Evolutionary conservation across 805 yeast species (phyloP).

Genomic region (Metschnikowia lachancei): DNA sequence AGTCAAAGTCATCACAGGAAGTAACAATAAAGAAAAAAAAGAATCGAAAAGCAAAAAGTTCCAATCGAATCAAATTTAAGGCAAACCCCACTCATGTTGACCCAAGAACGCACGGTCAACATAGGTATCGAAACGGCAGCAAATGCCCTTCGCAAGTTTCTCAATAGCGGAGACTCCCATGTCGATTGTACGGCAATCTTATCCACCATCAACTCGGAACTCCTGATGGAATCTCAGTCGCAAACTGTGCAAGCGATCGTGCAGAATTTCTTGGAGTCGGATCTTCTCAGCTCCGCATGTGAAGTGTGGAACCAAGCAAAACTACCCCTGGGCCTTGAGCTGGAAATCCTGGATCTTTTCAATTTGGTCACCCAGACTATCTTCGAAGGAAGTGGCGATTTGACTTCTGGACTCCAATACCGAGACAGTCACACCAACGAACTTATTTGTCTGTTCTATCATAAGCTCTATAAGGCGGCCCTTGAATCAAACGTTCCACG

Average conservation of each 20-base stretch:
- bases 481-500: not conserved
- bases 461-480: slow-evolving; percentile 9
- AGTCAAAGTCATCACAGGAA: too few species aligned
- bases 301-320: slow-evolving; percentile 11
- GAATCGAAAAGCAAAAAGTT: too few species aligned
- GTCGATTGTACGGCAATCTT: slow-evolving; percentile 13
- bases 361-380: slow-evolving; percentile 13
- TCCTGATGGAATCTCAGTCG: slow-evolving; percentile 8
- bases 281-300: slow-evolving; percentile 14
- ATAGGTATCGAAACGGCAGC: slow-evolving; percentile 17
- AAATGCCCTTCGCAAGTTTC: slow-evolving; percentile 13
- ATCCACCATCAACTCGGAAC: slow-evolving; percentile 15
- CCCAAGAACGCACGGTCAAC: slow-evolving; percentile 13
- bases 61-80: too few species aligned
- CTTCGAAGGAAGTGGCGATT: slow-evolving; percentile 10
- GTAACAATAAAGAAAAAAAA: too few species aligned
- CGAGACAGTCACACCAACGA: slow-evolving; percentile 10
- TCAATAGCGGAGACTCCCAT: slow-evolving; percentile 14
- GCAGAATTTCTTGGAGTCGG: slow-evolving; percentile 13
- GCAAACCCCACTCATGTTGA: slow-evolving; percentile 6
- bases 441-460: slow-evolving; percentile 12
- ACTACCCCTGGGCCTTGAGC: slow-evolving; percentile 4
- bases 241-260: slow-evolving; percentile 12
- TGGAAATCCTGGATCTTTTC: slow-evolving; percentile 12
- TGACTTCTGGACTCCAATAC: slow-evolving; percentile 11